These are phyloP conservation scores for Fusarium illudens DNA, from an alignment of 2,329 filamentous ascomycete genomes.

Conservation along the genomic window DNA sequence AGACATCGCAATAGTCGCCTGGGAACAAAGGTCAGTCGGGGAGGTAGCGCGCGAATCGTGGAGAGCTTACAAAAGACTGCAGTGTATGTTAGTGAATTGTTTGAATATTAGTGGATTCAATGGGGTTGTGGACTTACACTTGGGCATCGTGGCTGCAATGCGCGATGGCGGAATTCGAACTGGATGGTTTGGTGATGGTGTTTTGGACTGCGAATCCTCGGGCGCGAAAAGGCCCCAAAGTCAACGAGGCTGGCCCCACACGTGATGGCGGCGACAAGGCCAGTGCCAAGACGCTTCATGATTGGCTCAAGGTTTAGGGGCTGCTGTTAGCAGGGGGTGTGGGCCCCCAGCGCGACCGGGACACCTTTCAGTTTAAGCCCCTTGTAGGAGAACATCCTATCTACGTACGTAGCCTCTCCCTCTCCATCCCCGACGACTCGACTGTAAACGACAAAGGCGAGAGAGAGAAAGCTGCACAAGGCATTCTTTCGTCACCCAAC, in stretches of 20 bases:
- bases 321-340: constrained; percentile 21
- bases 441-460: constrained; percentile 11
- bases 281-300: constrained; percentile 19
- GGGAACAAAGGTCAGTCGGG: constrained; percentile 44
- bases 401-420: constrained; percentile 33
- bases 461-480: constrained; percentile 1
- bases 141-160: constrained; percentile 73
- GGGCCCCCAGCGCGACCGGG: constrained; percentile 40
- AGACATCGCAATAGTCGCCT: constrained; percentile 99
- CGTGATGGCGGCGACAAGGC: constrained; percentile 42
- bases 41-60: constrained; percentile 12
- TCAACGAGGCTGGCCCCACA: constrained; percentile 45
- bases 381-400: constrained; percentile 29
- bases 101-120: background rate
- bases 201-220: constrained; percentile 16
- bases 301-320: constrained; percentile 30
- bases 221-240: constrained; percentile 34
- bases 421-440: constrained; percentile 18
- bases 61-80: constrained; percentile 38
- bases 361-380: constrained; percentile 46
- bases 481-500: background rate
- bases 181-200: constrained; percentile 18
- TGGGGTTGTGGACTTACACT: constrained; percentile 70
- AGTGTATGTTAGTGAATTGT: constrained; percentile 48
- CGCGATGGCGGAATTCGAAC: constrained; percentile 19